Evolutionary conservation across 1,284 basidiomycete genomes (phyloP), one percentile per base, ranked within the genome.

Genomic region (Tylopilus orsonianus): DNA sequence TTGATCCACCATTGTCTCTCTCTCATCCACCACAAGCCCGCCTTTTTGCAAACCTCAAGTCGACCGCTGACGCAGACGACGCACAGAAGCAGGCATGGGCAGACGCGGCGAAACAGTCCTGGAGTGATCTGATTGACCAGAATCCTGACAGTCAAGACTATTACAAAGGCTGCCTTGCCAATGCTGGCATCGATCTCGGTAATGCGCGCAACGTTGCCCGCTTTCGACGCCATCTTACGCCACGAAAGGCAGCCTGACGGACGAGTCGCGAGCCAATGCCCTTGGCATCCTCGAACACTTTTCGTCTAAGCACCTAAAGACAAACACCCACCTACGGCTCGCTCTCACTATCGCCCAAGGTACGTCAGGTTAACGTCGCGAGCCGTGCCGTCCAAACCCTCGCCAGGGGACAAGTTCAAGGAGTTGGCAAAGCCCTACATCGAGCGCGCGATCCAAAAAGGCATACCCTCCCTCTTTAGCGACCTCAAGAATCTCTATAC

Each of bases 401-500:
- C 32, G 52, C 3, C 61, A 78, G 85, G 79, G 12, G 75, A 80
- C 10, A 71, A 72, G 14, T 98, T 99, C 73, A 77, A 73, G 43
- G 67, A 75, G 20, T 77, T 89, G 16, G 83, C 81, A 2, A 75
- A 78, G 44, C 71, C 77, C 2, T 98, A 99, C 68, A 70, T 98
- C 42, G 67, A 80, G 16, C 72, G 75, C 3, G 89, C 83, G 8
- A 72, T 99, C 13, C 78, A 79, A 48, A 93, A 92, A 59, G 96
- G 95, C 52, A 79, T 99, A 24, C 97, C 97, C 2, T 97, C 94
- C 3, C 76, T 99, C 7, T 99, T 98, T 63, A 85, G 88, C 22
- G 95, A 98, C 68, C 65, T 99, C 66, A 98, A 98, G 66, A 75
- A 85, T 0, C 79, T 99, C 2, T 97, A 97, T 65, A 53, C 57